Evolutionary conservation across 2,329 filamentous ascomycete genomes (phyloP).

Genomic region (Verruconis gallopava): DNA sequence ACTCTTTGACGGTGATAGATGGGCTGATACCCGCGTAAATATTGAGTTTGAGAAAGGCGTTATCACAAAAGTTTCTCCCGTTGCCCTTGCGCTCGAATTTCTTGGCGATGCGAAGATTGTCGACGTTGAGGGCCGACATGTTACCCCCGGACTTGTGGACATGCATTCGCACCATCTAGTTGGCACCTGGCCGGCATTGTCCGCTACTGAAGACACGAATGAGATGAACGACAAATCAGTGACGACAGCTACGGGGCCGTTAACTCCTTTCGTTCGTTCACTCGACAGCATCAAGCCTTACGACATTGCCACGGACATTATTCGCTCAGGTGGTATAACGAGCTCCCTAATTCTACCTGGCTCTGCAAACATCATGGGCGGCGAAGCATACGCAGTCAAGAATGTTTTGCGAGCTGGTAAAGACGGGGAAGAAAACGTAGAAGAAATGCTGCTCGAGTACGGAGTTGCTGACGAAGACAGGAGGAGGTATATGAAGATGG

Average conservation of each 20-base stretch:
- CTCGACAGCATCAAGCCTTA: slow-evolving; percentile 52
- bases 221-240: too few relatives aligned
- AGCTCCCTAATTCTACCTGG: slow-evolving; percentile 55
- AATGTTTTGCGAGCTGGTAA: slow-evolving; percentile 43
- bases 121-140: slow-evolving; percentile 45
- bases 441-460: slow-evolving; percentile 34
- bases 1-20: slow-evolving; percentile 6
- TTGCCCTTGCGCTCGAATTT: neutral
- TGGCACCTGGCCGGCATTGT: slow-evolving; percentile 41
- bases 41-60: slow-evolving; percentile 1
- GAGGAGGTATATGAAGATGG: slow-evolving; percentile 67
- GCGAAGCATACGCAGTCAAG: slow-evolving; percentile 58
- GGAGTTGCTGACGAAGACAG: slow-evolving; percentile 48
- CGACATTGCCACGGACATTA: slow-evolving; percentile 53
- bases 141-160: slow-evolving; percentile 57
- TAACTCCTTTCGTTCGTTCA: slow-evolving; percentile 55
- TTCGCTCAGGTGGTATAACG: slow-evolving; percentile 62
- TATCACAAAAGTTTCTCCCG: slow-evolving; percentile 1
- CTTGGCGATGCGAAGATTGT: slow-evolving; percentile 38
- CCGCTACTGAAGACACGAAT: slow-evolving; percentile 46
- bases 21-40: neutral
- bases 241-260: slow-evolving; percentile 29
- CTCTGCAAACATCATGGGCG: slow-evolving; percentile 60
- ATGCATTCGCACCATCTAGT: slow-evolving; percentile 59
- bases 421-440: slow-evolving; percentile 51